Percentiles rank a stretch among this genome's conserved stretches.
phyloP scores from a whole-genome alignment of 2,329 filamentous ascomycete species.

The Trichoderma aggressivum region DNA sequence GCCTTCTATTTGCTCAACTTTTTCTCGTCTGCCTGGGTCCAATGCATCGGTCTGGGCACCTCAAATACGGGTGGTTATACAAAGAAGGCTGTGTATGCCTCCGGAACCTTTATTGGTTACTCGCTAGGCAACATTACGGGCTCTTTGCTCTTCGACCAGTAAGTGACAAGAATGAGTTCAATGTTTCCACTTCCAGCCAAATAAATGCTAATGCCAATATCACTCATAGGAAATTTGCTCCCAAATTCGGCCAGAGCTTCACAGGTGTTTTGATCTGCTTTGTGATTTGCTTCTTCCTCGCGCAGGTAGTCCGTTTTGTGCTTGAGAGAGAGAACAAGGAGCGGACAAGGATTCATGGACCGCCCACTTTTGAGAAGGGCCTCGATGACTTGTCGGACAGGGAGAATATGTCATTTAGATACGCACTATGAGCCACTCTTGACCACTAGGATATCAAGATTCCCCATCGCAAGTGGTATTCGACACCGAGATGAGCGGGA shows the following conservation, averaged over 20 bases:
- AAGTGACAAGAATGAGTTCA: neutral
- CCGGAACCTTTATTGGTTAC: neutral
- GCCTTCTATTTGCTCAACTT: neutral
- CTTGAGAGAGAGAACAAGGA: neutral
- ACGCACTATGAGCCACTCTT: neutral
- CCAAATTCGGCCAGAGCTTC: neutral
- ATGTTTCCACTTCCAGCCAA: neutral
- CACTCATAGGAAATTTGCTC: neutral
- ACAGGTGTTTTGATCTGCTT: neutral
- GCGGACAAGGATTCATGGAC: neutral
- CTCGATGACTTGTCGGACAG: neutral
- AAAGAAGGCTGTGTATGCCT: neutral
- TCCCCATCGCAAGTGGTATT: neutral
- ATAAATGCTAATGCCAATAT: neutral
- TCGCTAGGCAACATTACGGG: neutral
- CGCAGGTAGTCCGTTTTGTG: neutral
- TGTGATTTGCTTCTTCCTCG: neutral
- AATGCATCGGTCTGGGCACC: neutral
- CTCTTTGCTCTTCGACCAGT: neutral
- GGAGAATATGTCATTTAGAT: neutral
- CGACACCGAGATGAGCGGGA: neutral
- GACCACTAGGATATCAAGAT: neutral
- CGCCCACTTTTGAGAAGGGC: neutral
- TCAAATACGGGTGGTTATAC: neutral
- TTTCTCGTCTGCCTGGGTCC: neutral